These are phyloP conservation scores for Panaeolus cyanescens DNA, from an alignment of 768 basidiomycete species.

Conservation along the genomic window DNA sequence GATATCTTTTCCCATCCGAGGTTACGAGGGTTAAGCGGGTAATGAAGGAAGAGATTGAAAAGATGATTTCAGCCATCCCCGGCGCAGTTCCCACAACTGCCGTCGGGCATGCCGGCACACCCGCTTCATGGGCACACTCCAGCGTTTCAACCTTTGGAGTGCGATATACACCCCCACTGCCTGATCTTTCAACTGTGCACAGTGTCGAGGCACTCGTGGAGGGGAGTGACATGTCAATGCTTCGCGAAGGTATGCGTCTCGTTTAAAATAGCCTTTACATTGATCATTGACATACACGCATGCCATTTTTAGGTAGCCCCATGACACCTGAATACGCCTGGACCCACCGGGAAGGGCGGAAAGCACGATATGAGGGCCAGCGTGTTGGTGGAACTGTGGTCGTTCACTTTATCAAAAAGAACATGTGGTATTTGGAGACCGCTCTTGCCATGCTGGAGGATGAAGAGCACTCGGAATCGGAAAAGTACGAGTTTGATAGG, in stretches of 20 bases:
- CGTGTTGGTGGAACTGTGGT: slow-evolving; percentile 92
- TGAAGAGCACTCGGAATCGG: slow-evolving; percentile 66
- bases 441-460: slow-evolving; percentile 84
- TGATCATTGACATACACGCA: slow-evolving; percentile 3
- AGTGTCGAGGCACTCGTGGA: slow-evolving; percentile 93
- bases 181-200: slow-evolving; percentile 63
- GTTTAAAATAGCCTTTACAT: neutral
- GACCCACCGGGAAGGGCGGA: slow-evolving; percentile 71
- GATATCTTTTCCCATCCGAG: slow-evolving; percentile 92
- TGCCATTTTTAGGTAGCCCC: slow-evolving; percentile 44
- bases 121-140: slow-evolving; percentile 74
- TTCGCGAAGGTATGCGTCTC: slow-evolving; percentile 57
- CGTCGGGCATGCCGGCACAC: slow-evolving; percentile 40
- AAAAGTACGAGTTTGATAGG: slow-evolving; percentile 37
- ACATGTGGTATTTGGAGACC: slow-evolving; percentile 96
- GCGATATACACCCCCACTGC: slow-evolving; percentile 69
- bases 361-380: slow-evolving; percentile 60
- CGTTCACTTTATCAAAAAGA: slow-evolving; percentile 97
- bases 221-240: slow-evolving; percentile 79
- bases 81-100: slow-evolving; percentile 24
- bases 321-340: slow-evolving; percentile 68
- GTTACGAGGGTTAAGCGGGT: slow-evolving; percentile 65
- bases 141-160: slow-evolving; percentile 85
- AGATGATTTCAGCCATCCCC: slow-evolving; percentile 36
- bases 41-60: slow-evolving; percentile 55